Base-by-base conservation (phyloP, 805 yeast species). In the Candida ovalis region DNA sequence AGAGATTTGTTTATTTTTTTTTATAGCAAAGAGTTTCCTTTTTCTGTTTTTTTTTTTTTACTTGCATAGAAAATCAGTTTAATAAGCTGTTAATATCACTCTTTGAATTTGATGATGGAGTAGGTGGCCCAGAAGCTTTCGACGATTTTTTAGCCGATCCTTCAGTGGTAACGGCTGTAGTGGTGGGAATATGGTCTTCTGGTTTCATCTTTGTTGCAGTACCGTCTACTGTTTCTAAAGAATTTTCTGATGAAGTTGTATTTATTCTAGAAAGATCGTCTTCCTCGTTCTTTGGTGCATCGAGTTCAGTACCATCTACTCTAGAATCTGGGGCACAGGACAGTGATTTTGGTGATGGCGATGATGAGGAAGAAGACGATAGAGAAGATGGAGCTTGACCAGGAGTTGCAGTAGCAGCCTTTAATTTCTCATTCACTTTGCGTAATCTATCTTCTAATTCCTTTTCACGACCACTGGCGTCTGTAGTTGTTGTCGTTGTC, bases 21-120 rank as follows among this genome's bases (percentile, higher is more conserved):
- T n/a, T n/a, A n/a, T n/a, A n/a, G n/a, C n/a, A n/a, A n/a, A n/a
- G n/a, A n/a, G n/a, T n/a, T n/a, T n/a, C n/a, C n/a, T n/a, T n/a
- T n/a, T n/a, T n/a, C n/a, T n/a, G n/a, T n/a, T n/a, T n/a, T n/a
- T n/a, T n/a, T n/a, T n/a, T n/a, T n/a, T n/a, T n/a, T n/a, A n/a
- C n/a, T n/a, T n/a, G n/a, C n/a, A n/a, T n/a, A n/a, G n/a, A n/a
- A n/a, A n/a, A 30, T 18, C 17, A 43, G 19, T 43, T 43, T 2
- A 43, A 23, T 19, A 43, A 43, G 12, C 45, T 35, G 40, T 35
- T 35, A 13, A 43, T 33, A 19, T 35, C 19, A 10, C 40, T 43
- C 21, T 43, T 35, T n/a, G 39, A 42, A 7, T 22, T n/a, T 10
- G 44, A 33, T 15, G 35, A 18, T 35, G 45, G 10, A 12, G 38